A percentile compares a stretch with the other conserved stretches of the same genome.
These are phyloP conservation scores for Mycena vulgaris DNA, from an alignment of 768 basidiomycete genomes.

Conservation along the genomic window DNA sequence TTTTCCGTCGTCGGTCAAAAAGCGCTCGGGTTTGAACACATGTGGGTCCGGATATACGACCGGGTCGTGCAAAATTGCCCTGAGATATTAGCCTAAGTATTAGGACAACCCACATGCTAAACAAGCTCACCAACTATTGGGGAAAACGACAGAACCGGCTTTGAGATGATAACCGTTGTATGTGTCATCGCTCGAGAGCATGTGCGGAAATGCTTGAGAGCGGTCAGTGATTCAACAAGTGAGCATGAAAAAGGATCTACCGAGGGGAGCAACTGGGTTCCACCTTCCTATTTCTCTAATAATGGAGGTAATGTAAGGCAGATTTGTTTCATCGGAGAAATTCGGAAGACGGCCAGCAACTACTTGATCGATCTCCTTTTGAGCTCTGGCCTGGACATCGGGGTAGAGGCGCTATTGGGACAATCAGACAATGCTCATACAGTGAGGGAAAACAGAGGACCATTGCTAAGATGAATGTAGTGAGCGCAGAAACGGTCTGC, in stretches of 20 bases:
- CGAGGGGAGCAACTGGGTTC: constrained; percentile 33
- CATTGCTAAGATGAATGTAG: constrained; percentile 31
- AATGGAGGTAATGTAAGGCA: constrained; percentile 35
- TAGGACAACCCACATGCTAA: not conserved
- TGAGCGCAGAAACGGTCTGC: constrained; percentile 29
- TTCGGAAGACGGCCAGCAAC: constrained; percentile 35
- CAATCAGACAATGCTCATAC: not conserved
- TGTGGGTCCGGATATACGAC: constrained; percentile 50
- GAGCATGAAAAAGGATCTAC: not conserved
- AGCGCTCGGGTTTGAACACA: constrained; percentile 53
- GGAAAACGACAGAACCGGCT: constrained; percentile 42
- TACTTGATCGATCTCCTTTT: constrained; percentile 43
- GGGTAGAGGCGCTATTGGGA: constrained; percentile 40
- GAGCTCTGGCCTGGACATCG: constrained; percentile 41
- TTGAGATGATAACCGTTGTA: constrained; percentile 48
- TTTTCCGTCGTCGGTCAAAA: constrained; percentile 43
- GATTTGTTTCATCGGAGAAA: constrained; percentile 22
- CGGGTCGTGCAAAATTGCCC: constrained; percentile 52
- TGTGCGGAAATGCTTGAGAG: constrained; percentile 41
- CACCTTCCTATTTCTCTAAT: constrained; percentile 32
- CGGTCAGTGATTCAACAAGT: not conserved
- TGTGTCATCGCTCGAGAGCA: constrained; percentile 42
- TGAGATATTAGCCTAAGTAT: constrained; percentile 14
- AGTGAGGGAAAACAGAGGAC: not conserved
- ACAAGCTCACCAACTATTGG: constrained; percentile 42